Base-by-base conservation (phyloP, 2,329 filamentous ascomycete genomes). In the Aspergillus piperis region DNA sequence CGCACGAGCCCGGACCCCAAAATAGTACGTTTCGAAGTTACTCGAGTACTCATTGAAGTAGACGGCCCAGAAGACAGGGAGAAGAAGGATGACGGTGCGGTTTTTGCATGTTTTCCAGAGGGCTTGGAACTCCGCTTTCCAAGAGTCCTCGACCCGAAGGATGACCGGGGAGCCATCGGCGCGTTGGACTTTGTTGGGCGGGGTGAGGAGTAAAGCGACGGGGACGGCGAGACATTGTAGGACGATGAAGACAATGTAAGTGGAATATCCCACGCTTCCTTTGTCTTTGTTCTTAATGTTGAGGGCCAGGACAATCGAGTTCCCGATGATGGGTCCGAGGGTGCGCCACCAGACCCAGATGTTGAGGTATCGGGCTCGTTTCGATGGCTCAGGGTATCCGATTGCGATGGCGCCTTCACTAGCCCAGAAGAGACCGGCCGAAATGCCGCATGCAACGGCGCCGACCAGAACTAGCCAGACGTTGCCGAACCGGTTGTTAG, bases 381-480 rank as follows among this genome's bases (percentile, higher is more conserved):
- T 83, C 2, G 71, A 64, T 1, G 77, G 75, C 61, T 83, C 81
- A 0, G 82, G 70, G 50, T 83, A 83, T 0, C 80, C 81, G 10
- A 82, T 70, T 0, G 80, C 81, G 4, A 83, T 76, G 0, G 82
- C 80, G 11, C 80, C 82, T 66, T 84, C 82, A 8, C 76, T 75
- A 0, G 80, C 79, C 81, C 82, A 84, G 70, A 83, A 83, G 1
- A 83, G 70, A 1, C 80, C 81, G 0, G 81, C 81, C 1, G 77
- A 80, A 23, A 82, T 66, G 30, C 82, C 82, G 66, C 81, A 83
- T 3, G 77, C 71, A 1, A 77, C 81, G 3, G 81, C 78, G 17
- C 81, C 82, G 5, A 84, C 68, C 0, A 83, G 73, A 1, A 84
- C 80, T 30, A 83, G 77, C 82, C 82, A 84, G 13, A 75, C 79